phyloP scores from a whole-genome alignment of 306 rosid species.

The Ormosia emarginata region DNA sequence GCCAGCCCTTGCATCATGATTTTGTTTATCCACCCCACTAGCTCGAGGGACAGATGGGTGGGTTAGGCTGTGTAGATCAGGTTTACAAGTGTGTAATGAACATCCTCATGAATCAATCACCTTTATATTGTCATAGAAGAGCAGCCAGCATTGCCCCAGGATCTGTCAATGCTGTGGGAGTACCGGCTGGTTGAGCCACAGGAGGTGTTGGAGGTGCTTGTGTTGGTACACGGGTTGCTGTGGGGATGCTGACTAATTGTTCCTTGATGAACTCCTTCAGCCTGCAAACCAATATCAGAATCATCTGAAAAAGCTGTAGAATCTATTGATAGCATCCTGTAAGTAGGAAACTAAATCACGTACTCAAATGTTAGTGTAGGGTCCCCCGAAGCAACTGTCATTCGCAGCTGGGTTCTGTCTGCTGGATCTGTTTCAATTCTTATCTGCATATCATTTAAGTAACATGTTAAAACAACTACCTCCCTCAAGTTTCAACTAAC shows the following conservation, averaged over 20 bases:
- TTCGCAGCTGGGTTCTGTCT: slow-evolving; percentile 94
- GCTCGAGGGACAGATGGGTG: slow-evolving; percentile 32
- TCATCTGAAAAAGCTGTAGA: not conserved
- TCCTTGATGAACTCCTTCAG: slow-evolving; percentile 96
- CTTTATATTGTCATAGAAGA: slow-evolving; percentile 57
- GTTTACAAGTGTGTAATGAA: slow-evolving; percentile 58
- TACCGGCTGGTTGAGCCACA: slow-evolving; percentile 45
- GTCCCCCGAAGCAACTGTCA: slow-evolving; percentile 98
- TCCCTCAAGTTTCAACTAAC: not conserved
- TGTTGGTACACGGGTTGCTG: slow-evolving; percentile 32
- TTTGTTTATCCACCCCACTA: slow-evolving; percentile 37
- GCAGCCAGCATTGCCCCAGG: slow-evolving; percentile 99
- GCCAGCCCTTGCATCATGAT: slow-evolving; percentile 76
- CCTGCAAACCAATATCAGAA: slow-evolving; percentile 49
- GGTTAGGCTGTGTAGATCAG: slow-evolving; percentile 62
- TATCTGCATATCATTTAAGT: slow-evolving; percentile 43
- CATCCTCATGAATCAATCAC: slow-evolving; percentile 30
- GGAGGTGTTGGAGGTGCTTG: slow-evolving; percentile 53
- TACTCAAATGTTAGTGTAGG: slow-evolving; percentile 86
- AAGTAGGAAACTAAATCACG: slow-evolving; percentile 28
- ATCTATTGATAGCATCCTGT: not conserved
- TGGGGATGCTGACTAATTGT: slow-evolving; percentile 67
- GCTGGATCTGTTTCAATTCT: slow-evolving; percentile 99
- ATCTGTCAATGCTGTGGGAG: slow-evolving; percentile 55
- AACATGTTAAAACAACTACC: slow-evolving; percentile 14